These are phyloP conservation scores for Malus hybrid DNA, from an alignment of 331 rosid genomes.

Conservation along the genomic window DNA sequence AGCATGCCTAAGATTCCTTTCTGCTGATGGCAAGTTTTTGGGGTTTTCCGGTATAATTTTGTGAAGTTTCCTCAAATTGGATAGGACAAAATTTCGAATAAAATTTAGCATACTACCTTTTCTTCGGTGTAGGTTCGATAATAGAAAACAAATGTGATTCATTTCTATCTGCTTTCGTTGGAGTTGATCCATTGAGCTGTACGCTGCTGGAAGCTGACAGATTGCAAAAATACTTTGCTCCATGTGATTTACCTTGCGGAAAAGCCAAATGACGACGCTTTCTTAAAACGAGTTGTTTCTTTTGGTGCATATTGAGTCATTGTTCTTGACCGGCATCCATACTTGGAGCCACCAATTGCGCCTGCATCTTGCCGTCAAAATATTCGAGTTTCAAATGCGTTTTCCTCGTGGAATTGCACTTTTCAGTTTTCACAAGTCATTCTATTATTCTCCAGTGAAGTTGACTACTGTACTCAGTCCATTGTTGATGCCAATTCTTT, in stretches of 20 bases:
- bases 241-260: not conserved
- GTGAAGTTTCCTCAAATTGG: not conserved
- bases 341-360: not conserved
- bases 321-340: too few relatives aligned
- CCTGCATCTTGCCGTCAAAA: not conserved
- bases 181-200: slow-evolving; percentile 7
- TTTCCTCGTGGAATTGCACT: not conserved
- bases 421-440: not conserved
- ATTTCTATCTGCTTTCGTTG: not conserved
- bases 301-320: not conserved
- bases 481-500: not conserved
- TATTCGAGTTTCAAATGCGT: not conserved
- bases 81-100: slow-evolving; percentile 7
- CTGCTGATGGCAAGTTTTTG: slow-evolving; percentile 5
- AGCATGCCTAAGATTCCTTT: not conserved
- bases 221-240: not conserved
- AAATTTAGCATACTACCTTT: not conserved
- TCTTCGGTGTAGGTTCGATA: not conserved
- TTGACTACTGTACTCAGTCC: not conserved
- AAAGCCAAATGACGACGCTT: not conserved
- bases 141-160: not conserved
- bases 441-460: not conserved
- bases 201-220: not conserved
- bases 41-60: not conserved
- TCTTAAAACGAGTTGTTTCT: not conserved